Evolutionary conservation across 2,329 filamentous ascomycete genomes (phyloP), one percentile per base, ranked within the genome.

Genomic region (Cadophora sp.): DNA sequence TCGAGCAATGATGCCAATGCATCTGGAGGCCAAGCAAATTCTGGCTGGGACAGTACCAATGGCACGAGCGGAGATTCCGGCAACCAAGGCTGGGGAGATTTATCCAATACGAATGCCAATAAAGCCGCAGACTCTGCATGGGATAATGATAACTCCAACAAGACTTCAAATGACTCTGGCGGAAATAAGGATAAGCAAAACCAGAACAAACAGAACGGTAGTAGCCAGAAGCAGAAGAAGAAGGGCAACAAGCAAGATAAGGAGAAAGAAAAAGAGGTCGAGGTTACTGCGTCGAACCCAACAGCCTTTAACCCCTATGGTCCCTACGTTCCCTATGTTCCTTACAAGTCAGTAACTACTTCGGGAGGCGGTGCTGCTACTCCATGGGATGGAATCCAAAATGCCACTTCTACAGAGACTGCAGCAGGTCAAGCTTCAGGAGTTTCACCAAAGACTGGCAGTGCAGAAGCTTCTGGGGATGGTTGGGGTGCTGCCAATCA

Each of bases 161-260:
- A 39, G 18, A 43, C 48, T 30, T 6, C n/a, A 22, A 13, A 62
- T 30, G 16, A 50, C 2, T 43, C n/a, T 14, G 13, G 59, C 8
- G 36, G 33, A 30, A 22, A 24, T 20, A 41, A 50, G 14, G 33
- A 24, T 16, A 43, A 36, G 20, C 45, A 51, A 48, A 39, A 36
- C 22, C 56, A 55, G 30, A 65, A 61, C 13, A 45, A 53, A 16
- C 22, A 36, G 6, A 55, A 60, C 3, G 24, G 58, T 22, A 47
- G 36, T 2, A 36, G 50, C 7, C 61, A 55, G 47, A 48, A 65
- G 58, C 50, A 56, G 22, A 59, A 53, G 48, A 45, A 59, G 13
- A 33, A 47, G 24, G 56, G 14, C 33, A 56, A 56, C 20, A 61
- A 56, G 22, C 33, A 56, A 36, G n/a, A 48, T 47, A 56, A 59